Base-by-base conservation (phyloP, 2,329 filamentous ascomycete species). In the Penicillium sp. region DNA sequence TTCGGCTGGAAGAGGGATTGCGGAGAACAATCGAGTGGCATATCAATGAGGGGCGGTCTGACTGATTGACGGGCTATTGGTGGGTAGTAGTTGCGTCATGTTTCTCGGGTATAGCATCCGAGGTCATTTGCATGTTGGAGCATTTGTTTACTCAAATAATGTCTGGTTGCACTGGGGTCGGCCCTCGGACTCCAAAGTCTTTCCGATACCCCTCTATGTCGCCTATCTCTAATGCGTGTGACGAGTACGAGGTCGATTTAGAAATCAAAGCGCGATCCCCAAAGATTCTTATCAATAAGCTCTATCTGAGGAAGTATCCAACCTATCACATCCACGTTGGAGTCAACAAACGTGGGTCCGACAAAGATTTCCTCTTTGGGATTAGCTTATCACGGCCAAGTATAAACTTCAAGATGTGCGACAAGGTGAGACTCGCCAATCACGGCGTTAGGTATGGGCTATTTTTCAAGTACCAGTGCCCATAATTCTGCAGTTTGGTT, bases 281-380 rank as follows among this genome's bases (percentile, higher is more conserved):
- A 17, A 7, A 11, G 16, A 14, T 2, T 36, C 36, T 54, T 54
- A 50, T 50, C 51, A 50, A 36, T 36, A 41, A 37, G 22, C 19
- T 49, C 37, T 12, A 30, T 50, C 19, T 19, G 9, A 14, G 17
- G n/a, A 11, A 19, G 14, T 22, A 4, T 40, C 17, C 19, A 19
- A 3, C 51, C 51, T 42, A 54, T 54, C 51, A 48, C 5, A 30
- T 54, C 8, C 3, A 37, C 9, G 17, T 5, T 19, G 12, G 3
- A 12, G 22, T 22, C 37, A 16, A n/a, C 4, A 6, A 42, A 22
- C 17, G 57, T 63, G 63, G 62, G 61, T 62, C 63, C 62, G 62
- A 66, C 62, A 63, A 64, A 63, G 35, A 58, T 60, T 63, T 62
- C 63, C 63, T 52, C 51, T 63, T 66, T 33, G 35, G 57, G 63